A percentile compares a stretch with the other conserved stretches of the same genome.
phyloP scores from a whole-genome alignment of 73 alveolate species.

The Symbiodinium pilosum region DNA sequence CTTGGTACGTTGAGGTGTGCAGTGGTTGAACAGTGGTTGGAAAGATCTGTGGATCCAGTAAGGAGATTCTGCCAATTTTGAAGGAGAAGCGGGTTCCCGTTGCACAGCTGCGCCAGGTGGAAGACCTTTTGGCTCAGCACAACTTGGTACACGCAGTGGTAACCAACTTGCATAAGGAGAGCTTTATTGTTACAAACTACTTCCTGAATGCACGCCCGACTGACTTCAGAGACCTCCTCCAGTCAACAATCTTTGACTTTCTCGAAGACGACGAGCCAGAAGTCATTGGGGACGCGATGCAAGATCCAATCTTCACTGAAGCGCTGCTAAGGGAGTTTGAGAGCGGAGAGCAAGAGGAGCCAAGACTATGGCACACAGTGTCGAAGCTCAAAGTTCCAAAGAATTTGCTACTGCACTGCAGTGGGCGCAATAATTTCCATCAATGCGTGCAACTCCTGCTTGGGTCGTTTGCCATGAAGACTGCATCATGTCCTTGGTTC shows the following conservation, averaged over 20 bases:
- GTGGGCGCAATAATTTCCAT: not conserved
- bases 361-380: conserved; percentile 23
- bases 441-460: conserved; percentile 27
- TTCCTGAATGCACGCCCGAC: conserved; percentile 3
- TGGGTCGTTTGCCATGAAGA: not conserved
- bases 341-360: not conserved
- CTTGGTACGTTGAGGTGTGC: too few relatives aligned
- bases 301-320: not conserved
- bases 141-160: conserved; percentile 24
- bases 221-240: not conserved
- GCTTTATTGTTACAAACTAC: conserved; percentile 16
- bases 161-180: not conserved
- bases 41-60: too few relatives aligned
- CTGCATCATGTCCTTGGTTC: conserved; percentile 30
- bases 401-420: not conserved
- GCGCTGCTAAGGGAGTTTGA: not conserved
- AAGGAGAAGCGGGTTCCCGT: too few relatives aligned
- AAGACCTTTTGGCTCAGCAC: too few relatives aligned
- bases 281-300: not conserved
- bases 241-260: conserved; percentile 26
- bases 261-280: conserved; percentile 22
- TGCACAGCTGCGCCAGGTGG: too few relatives aligned
- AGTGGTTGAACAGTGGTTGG: too few relatives aligned
- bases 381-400: conserved; percentile 17
- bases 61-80: too few relatives aligned